These are phyloP conservation scores for Chrysanthemum seticuspe DNA, from an alignment of 129 eudicot genomes.

Conservation along the genomic window DNA sequence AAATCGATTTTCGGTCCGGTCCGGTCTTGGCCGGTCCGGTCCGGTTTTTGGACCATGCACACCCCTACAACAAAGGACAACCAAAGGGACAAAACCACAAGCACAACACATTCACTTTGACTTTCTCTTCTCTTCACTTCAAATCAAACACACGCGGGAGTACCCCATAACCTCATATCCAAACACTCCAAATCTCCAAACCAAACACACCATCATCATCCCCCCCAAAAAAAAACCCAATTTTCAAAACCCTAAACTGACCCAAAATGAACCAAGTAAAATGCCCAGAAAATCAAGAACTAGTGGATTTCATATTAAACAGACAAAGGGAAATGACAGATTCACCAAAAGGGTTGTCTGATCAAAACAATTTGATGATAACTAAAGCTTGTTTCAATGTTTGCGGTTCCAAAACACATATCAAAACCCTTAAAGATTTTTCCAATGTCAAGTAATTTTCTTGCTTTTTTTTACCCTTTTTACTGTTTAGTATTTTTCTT, in stretches of 20 bases:
- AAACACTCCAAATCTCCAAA: too few relatives aligned
- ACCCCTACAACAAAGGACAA: too few relatives aligned
- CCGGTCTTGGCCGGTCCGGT: too few relatives aligned
- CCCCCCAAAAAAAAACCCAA: neutral
- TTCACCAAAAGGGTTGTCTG: constrained; percentile 60
- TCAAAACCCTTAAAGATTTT: constrained; percentile 67
- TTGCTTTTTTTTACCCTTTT: neutral
- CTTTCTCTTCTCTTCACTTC: too few relatives aligned
- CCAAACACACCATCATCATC: too few relatives aligned
- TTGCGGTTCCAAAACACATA: constrained; percentile 56
- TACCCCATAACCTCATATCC: too few relatives aligned
- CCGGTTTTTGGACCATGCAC: too few relatives aligned
- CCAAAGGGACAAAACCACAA: too few relatives aligned
- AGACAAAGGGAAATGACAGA: constrained; percentile 62
- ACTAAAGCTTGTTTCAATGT: constrained; percentile 54
- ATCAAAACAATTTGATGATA: constrained; percentile 39
- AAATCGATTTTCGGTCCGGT: too few relatives aligned
- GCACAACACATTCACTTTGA: too few relatives aligned
- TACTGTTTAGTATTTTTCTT: neutral
- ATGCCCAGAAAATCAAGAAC: constrained; percentile 64
- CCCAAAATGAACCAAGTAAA: constrained; percentile 30
- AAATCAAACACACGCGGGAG: too few relatives aligned
- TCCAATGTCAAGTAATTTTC: constrained; percentile 60
- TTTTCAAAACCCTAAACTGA: constrained; percentile 30
- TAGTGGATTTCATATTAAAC: constrained; percentile 54